Percentiles rank a stretch among this genome's conserved stretches.
Conservation (phyloP, 768 basidiomycete genomes). For the Pisolithus tinctorius region DNA sequence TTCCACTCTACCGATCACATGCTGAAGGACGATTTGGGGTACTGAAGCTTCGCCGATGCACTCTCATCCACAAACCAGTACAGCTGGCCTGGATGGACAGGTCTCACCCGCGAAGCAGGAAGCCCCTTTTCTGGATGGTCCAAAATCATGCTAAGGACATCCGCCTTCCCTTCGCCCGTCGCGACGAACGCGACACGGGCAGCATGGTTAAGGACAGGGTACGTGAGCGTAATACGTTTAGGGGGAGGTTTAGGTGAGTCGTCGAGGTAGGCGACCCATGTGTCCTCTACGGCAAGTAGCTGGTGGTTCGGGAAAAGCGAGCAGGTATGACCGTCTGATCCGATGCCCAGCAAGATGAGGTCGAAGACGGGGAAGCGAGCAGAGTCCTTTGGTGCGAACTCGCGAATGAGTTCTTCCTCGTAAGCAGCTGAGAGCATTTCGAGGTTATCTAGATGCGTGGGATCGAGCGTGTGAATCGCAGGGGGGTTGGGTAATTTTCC, state of each 20-base stretch:
- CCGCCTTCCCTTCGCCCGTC: slow-evolving; percentile 74
- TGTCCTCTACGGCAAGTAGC: slow-evolving; percentile 76
- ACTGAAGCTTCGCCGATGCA: slow-evolving; percentile 60
- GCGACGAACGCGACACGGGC: slow-evolving; percentile 86
- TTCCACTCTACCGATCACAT: slow-evolving; percentile 27
- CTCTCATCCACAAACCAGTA: slow-evolving; percentile 95
- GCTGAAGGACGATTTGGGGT: slow-evolving; percentile 51
- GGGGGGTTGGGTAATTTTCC: slow-evolving; percentile 74
- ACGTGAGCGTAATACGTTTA: slow-evolving; percentile 87
- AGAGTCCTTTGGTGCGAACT: slow-evolving; percentile 88
- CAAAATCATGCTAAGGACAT: slow-evolving; percentile 64
- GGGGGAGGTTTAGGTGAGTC: slow-evolving; percentile 94
- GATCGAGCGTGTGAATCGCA: slow-evolving; percentile 77
- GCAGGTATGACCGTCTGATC: slow-evolving; percentile 97
- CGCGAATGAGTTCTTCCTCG: slow-evolving; percentile 76
- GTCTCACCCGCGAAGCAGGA: slow-evolving; percentile 79
- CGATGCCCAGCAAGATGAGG: slow-evolving; percentile 93
- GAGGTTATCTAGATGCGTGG: slow-evolving; percentile 55
- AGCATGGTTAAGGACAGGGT: slow-evolving; percentile 86
- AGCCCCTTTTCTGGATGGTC: slow-evolving; percentile 75
- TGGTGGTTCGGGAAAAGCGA: slow-evolving; percentile 94
- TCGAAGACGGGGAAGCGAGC: slow-evolving; percentile 98
- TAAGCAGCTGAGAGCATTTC: slow-evolving; percentile 79
- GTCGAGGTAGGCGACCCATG: slow-evolving; percentile 92
- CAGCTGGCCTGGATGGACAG: slow-evolving; percentile 71